phyloP scores from a whole-genome alignment of 2,329 filamentous ascomycete species.

The Talaromyces piceae region DNA sequence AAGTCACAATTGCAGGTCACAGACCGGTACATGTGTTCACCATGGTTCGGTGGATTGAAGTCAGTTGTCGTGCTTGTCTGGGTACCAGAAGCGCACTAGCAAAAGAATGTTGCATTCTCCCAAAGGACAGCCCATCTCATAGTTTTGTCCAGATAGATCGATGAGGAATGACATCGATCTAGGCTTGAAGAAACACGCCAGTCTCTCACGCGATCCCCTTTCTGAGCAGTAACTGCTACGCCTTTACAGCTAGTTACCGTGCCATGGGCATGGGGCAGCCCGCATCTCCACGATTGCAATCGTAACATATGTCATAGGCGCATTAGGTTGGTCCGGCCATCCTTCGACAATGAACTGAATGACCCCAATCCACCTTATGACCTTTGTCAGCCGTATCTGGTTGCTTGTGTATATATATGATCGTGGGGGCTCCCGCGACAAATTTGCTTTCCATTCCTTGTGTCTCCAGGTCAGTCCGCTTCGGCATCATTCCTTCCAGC shows the following conservation, averaged over 20 bases:
- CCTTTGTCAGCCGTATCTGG: neutral
- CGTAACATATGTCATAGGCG: neutral
- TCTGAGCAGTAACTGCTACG: neutral
- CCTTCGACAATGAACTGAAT: neutral
- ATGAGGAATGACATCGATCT: neutral
- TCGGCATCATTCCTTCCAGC: neutral
- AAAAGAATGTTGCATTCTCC: neutral
- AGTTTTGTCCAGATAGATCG: neutral
- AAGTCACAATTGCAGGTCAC: neutral
- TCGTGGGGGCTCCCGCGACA: neutral
- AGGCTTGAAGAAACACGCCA: neutral
- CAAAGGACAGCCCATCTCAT: neutral
- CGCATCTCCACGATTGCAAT: neutral
- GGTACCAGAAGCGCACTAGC: neutral
- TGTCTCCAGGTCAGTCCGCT: neutral
- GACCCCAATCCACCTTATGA: neutral
- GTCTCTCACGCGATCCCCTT: neutral
- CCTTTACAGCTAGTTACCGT: neutral
- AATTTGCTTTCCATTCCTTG: no score
- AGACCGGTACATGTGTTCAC: neutral
- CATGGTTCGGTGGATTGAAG: neutral
- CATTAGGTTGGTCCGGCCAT: neutral
- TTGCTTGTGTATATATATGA: neutral
- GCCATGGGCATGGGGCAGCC: neutral
- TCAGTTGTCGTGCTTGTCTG: neutral